phyloP scores from a whole-genome alignment of 192 early-diverging fungal genomes.

The Coemansia furcata region DNA sequence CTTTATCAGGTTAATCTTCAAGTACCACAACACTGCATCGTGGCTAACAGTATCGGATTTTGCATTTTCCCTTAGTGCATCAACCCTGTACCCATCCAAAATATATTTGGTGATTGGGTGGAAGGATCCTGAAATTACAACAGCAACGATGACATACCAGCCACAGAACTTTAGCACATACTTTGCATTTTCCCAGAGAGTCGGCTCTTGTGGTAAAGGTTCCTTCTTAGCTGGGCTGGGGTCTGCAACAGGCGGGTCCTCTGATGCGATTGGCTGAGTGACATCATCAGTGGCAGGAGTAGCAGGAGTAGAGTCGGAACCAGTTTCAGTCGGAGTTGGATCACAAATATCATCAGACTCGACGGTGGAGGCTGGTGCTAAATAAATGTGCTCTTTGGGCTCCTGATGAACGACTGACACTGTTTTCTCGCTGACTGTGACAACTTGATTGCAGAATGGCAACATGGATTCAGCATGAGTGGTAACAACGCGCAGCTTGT shows the following conservation, averaged over 20 bases:
- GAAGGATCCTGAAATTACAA: not conserved
- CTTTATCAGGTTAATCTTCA: not conserved
- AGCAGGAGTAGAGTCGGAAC: not conserved
- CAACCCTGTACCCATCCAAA: slow-evolving; percentile 25
- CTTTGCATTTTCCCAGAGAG: not conserved
- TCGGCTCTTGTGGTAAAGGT: not conserved
- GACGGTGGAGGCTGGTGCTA: not conserved
- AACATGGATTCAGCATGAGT: not conserved
- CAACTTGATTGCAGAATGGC: slow-evolving; percentile 3
- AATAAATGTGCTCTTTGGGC: not conserved
- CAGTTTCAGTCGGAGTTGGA: not conserved
- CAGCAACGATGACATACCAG: not conserved
- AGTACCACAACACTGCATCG: not conserved
- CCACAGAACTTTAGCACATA: not conserved
- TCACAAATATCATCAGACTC: not conserved
- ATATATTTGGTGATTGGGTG: slow-evolving; percentile 13
- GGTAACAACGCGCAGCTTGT: slow-evolving; percentile 1
- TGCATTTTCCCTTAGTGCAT: slow-evolving; percentile 4
- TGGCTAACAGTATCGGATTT: not conserved
- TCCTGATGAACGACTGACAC: not conserved
- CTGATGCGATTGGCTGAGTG: not conserved
- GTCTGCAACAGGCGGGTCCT: not conserved
- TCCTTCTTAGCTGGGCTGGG: not conserved
- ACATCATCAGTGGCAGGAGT: not conserved
- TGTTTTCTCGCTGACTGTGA: not conserved